Conservation (phyloP, 805 yeast genomes). For the Cyberlindnera mycetangii region DNA sequence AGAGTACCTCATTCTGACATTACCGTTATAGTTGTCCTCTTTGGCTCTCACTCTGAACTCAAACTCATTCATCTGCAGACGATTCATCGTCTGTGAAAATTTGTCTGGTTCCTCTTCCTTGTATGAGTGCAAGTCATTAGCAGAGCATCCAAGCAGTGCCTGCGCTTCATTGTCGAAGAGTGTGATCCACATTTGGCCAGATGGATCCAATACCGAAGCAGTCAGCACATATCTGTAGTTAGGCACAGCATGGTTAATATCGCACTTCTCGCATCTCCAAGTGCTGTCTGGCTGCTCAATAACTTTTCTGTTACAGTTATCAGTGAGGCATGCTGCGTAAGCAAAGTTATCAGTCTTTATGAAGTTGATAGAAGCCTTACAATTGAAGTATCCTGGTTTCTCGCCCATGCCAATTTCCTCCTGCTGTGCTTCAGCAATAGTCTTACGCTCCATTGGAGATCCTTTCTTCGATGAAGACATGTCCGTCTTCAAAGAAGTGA, state of each 20-base stretch:
- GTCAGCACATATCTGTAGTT: conserved; percentile 76
- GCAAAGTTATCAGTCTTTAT: conserved; percentile 74
- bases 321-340: conserved; percentile 84
- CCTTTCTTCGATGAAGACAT: conserved; percentile 34
- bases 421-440: conserved; percentile 61
- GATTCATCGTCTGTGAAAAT: conserved; percentile 43
- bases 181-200: conserved; percentile 85
- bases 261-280: conserved; percentile 95
- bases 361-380: conserved; percentile 72
- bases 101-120: conserved; percentile 45
- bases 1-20: conserved; percentile 70
- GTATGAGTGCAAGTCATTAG: conserved; percentile 53
- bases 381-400: conserved; percentile 71
- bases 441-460: conserved; percentile 54
- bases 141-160: conserved; percentile 57
- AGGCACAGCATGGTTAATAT: conserved; percentile 64
- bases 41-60: conserved; percentile 77
- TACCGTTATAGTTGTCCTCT: conserved; percentile 81
- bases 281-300: conserved; percentile 66
- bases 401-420: conserved; percentile 73
- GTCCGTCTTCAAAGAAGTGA: conserved; percentile 60
- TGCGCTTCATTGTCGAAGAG: conserved; percentile 84
- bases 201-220: conserved; percentile 70
- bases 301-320: conserved; percentile 81
- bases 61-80: conserved; percentile 63